Conservation (phyloP, 106 monocot species). For the Allium cepa region DNA sequence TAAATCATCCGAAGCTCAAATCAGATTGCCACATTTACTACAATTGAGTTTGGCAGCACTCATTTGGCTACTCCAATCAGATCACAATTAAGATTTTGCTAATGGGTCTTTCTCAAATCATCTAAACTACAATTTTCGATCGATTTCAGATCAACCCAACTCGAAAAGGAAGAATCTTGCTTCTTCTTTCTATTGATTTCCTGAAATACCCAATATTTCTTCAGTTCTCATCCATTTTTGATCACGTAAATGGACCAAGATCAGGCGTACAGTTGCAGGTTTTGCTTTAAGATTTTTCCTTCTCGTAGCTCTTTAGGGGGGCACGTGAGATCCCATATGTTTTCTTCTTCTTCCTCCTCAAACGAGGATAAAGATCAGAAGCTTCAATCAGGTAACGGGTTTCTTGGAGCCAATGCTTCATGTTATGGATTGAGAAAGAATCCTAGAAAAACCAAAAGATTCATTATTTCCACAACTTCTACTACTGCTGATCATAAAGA, state of each 20-base stretch:
- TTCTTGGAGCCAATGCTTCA: neutral
- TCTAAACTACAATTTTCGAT: too few species aligned
- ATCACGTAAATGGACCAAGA: neutral
- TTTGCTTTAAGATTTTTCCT: slow-evolving; percentile 31
- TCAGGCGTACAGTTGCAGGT: slow-evolving; percentile 25
- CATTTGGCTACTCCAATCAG: too few species aligned
- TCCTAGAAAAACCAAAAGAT: slow-evolving; percentile 27
- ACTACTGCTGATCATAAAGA: neutral
- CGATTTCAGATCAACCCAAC: too few species aligned
- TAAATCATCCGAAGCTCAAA: too few species aligned
- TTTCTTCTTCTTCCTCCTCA: neutral
- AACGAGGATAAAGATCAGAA: neutral
- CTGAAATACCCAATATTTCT: too few species aligned
- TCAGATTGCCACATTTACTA: too few species aligned
- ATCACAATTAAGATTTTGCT: too few species aligned
- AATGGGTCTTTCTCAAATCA: too few species aligned
- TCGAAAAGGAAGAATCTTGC: too few species aligned
- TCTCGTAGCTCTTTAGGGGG: slow-evolving; percentile 36
- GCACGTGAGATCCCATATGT: slow-evolving; percentile 44
- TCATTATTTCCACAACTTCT: neutral
- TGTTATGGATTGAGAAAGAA: slow-evolving; percentile 16
- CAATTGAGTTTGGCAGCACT: too few species aligned
- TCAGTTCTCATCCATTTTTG: too few species aligned
- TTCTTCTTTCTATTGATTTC: too few species aligned
- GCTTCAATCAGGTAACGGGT: slow-evolving; percentile 7